These are phyloP conservation scores for Musa itinerans DNA, from an alignment of 176 grass and related monocot species.

Conservation along the genomic window DNA sequence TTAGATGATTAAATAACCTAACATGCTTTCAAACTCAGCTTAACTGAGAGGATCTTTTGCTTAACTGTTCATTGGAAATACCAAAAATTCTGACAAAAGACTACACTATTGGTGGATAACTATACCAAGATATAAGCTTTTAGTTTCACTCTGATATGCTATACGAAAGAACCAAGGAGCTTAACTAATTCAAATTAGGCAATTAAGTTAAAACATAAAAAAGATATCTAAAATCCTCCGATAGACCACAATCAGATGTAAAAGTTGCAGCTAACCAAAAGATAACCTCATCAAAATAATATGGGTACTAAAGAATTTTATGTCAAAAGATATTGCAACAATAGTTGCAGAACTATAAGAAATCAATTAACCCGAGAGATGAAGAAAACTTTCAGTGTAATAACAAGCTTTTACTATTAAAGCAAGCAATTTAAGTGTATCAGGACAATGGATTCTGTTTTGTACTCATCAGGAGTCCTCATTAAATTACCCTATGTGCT, in stretches of 20 bases:
- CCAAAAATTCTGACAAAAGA: neutral
- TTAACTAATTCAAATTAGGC: neutral
- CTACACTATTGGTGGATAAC: neutral
- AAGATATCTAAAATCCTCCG: neutral
- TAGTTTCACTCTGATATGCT: neutral
- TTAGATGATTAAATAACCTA: too few relatives aligned
- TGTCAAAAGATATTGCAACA: neutral
- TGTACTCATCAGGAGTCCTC: neutral
- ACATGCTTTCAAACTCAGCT: neutral
- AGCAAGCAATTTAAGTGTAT: too few relatives aligned
- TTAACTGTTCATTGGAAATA: neutral
- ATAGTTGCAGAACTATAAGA: neutral
- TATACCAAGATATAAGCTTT: neutral
- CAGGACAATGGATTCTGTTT: too few relatives aligned
- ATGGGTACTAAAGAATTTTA: neutral
- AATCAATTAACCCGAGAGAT: neutral
- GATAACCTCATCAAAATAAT: neutral
- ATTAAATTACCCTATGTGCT: too few relatives aligned
- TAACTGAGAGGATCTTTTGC: neutral
- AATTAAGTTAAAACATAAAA: neutral
- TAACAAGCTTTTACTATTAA: too few relatives aligned
- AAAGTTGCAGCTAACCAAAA: neutral
- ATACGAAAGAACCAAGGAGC: neutral
- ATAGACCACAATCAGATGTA: neutral
- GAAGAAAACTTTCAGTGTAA: neutral